phyloP scores from a whole-genome alignment of 441 rosid species.

The Monsonia emarginata region DNA sequence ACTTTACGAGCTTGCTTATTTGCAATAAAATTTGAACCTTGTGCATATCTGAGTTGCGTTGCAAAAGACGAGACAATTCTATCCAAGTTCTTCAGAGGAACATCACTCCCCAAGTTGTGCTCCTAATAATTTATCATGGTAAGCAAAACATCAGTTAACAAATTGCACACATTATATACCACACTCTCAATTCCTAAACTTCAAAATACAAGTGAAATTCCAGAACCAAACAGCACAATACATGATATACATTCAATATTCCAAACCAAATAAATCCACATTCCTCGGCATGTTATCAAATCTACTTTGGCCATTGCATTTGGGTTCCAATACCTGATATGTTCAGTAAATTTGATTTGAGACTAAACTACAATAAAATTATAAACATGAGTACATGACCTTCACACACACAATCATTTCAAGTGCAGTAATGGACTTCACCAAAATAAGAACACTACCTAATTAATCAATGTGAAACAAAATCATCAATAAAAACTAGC shows the following conservation, averaged over 20 bases:
- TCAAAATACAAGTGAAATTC: background rate
- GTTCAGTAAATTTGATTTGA: background rate
- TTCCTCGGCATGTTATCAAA: background rate
- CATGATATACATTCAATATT: too few species aligned
- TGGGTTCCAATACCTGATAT: background rate
- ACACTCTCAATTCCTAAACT: background rate
- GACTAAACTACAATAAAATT: too few species aligned
- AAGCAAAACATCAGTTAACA: background rate
- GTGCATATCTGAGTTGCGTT: slow-evolving; percentile 45
- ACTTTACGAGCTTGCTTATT: slow-evolving; percentile 5
- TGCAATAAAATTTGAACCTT: slow-evolving; percentile 23
- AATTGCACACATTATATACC: background rate
- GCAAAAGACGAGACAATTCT: slow-evolving; percentile 77
- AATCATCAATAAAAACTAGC: background rate
- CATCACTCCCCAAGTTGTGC: slow-evolving; percentile 75
- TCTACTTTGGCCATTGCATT: background rate
- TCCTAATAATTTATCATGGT: slow-evolving; percentile 29
- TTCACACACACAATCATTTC: background rate
- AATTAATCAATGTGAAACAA: background rate
- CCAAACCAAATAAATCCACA: background rate
- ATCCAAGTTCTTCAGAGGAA: slow-evolving; percentile 64
- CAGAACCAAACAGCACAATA: background rate
- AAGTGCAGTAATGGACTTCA: background rate
- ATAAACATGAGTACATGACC: too few species aligned
- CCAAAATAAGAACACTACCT: background rate